These are phyloP conservation scores for Chiua virens DNA, from an alignment of 768 basidiomycete genomes.

Conservation along the genomic window DNA sequence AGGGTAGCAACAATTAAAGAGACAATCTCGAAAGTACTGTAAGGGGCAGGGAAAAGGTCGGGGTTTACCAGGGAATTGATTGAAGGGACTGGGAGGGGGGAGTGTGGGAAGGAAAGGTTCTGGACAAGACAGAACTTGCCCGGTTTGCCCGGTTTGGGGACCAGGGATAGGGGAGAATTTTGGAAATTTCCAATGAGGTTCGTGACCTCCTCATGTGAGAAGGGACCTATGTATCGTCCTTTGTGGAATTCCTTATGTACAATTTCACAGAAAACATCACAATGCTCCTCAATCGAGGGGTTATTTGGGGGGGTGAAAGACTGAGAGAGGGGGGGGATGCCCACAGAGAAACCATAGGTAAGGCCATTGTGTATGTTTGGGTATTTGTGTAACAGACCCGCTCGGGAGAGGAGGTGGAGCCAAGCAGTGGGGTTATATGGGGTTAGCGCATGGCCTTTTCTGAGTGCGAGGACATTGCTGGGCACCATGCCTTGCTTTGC, in stretches of 20 bases:
- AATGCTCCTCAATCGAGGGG: background rate
- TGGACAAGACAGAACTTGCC: conserved; percentile 28
- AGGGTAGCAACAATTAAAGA: background rate
- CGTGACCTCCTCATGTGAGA: conserved; percentile 16
- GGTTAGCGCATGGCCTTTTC: background rate
- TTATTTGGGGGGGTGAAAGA: background rate
- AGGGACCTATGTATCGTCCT: background rate
- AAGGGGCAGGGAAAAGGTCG: background rate
- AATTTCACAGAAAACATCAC: background rate
- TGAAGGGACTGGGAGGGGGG: conserved; percentile 23
- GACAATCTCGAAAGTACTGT: background rate
- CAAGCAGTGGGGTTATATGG: background rate
- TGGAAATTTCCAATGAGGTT: conserved; percentile 27
- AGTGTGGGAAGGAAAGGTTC: conserved; percentile 29
- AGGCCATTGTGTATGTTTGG: background rate
- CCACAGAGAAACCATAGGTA: background rate
- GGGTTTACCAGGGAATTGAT: conserved; percentile 29
- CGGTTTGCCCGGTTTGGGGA: conserved; percentile 22
- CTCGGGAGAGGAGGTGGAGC: fast-evolving
- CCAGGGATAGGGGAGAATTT: background rate
- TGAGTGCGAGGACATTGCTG: background rate
- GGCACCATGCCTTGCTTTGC: background rate
- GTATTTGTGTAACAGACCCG: background rate
- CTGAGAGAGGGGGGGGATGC: background rate
- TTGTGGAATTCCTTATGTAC: background rate